Conservation (phyloP, 495 filamentous ascomycete genomes). For the Penicillium pulvis region DNA sequence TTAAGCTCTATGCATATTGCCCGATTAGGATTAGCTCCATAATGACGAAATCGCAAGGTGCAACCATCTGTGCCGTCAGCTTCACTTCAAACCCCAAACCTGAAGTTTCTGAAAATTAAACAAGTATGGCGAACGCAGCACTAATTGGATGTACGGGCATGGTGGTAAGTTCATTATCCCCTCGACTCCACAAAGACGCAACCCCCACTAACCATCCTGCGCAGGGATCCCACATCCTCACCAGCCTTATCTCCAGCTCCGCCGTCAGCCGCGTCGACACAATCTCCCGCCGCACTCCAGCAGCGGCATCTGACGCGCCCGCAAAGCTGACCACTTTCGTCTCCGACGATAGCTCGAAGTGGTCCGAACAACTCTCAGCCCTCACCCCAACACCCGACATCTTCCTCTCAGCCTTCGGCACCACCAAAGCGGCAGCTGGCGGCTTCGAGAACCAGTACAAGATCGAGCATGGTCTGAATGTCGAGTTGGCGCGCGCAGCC, state of each 20-base stretch:
- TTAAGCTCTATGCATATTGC: not conserved
- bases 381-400: conserved; percentile 58
- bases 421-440: conserved; percentile 65
- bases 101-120: not conserved
- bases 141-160: conserved; percentile 51
- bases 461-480: conserved; percentile 74
- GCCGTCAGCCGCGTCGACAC: conserved; percentile 47
- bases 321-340: conserved; percentile 48
- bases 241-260: conserved; percentile 41
- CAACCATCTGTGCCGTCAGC: not conserved
- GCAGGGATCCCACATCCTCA: conserved; percentile 54
- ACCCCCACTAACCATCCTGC: not conserved
- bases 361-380: conserved; percentile 55
- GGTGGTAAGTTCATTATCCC: conserved; percentile 40
- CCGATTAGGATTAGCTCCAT: conserved; percentile 6
- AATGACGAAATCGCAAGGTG: conserved; percentile 16
- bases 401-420: conserved; percentile 68
- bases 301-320: conserved; percentile 29
- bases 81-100: not conserved
- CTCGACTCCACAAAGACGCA: conserved; percentile 4
- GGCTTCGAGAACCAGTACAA: conserved; percentile 73
- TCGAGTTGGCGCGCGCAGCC: conserved; percentile 67
- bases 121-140: conserved; percentile 43
- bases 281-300: conserved; percentile 47
- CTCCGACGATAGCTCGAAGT: conserved; percentile 51